Conservation (phyloP, 2,329 filamentous ascomycete genomes). For the Tricladium varicosporioides region DNA sequence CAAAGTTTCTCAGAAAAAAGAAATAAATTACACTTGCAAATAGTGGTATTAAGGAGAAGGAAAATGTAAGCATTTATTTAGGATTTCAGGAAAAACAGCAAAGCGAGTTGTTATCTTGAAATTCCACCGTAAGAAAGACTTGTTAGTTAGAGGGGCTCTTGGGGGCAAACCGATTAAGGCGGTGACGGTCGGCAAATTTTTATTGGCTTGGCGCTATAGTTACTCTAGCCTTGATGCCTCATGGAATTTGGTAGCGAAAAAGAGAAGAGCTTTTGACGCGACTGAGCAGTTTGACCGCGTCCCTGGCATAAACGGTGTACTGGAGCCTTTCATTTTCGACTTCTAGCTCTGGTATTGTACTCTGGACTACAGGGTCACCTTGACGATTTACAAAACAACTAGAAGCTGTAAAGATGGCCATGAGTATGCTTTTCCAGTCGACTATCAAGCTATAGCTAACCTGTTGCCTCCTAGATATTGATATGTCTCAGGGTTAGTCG, state of each 20-base stretch:
- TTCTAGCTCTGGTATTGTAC: slow-evolving; percentile 1
- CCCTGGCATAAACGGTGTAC: slow-evolving; percentile 13
- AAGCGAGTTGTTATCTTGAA: no score
- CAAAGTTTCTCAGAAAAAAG: no score
- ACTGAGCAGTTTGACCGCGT: slow-evolving; percentile 21
- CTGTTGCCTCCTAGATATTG: slow-evolving; percentile 59
- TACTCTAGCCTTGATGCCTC: slow-evolving; percentile 15
- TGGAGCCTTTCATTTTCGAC: slow-evolving; percentile 9
- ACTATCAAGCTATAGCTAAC: slow-evolving; percentile 32
- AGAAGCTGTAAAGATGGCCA: slow-evolving; percentile 48
- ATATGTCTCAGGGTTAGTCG: slow-evolving; percentile 75
- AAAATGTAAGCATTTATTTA: no score
- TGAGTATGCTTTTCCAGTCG: slow-evolving; percentile 48
- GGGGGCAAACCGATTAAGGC: background rate
- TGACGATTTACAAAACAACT: slow-evolving; percentile 19
- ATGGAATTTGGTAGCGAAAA: slow-evolving; percentile 17
- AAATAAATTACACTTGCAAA: no score
- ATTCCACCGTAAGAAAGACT: no score
- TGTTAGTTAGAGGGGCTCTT: no score
- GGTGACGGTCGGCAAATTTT: background rate
- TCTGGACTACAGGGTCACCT: slow-evolving; percentile 3
- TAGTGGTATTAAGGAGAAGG: no score
- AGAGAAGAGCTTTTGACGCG: slow-evolving; percentile 22
- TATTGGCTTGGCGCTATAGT: background rate
- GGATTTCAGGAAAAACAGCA: no score